Evolutionary conservation across 768 basidiomycete genomes (phyloP).

Genomic region (Antrodiella citrinella): DNA sequence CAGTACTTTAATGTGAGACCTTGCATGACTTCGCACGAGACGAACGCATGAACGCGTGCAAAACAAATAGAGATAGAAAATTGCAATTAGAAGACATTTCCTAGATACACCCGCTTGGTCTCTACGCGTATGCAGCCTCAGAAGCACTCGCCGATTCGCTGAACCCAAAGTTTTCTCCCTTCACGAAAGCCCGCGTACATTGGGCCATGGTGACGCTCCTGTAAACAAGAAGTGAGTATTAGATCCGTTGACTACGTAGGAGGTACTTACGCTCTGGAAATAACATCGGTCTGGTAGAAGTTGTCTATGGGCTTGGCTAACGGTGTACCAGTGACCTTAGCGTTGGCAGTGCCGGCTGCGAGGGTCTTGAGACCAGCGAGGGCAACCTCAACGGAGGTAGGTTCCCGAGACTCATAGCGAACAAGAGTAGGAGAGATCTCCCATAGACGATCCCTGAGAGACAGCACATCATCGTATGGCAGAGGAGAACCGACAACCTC

Average conservation of each 20-base stretch:
- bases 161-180: constrained; percentile 58
- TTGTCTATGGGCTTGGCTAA: constrained; percentile 81
- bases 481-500: constrained; percentile 76
- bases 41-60: too few species aligned
- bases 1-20: too few species aligned
- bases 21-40: too few species aligned
- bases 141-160: constrained; percentile 37
- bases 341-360: constrained; percentile 38
- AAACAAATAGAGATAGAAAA: neutral
- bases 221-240: constrained; percentile 5
- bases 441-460: constrained; percentile 91
- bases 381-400: constrained; percentile 64
- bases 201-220: constrained; percentile 97
- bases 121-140: constrained; percentile 37
- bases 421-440: constrained; percentile 88
- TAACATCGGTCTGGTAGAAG: constrained; percentile 95
- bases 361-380: constrained; percentile 60
- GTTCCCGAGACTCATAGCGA: constrained; percentile 76
- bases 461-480: constrained; percentile 83
- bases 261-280: constrained; percentile 78
- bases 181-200: constrained; percentile 81
- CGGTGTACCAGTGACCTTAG: constrained; percentile 48
- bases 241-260: too few species aligned
- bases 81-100: neutral
- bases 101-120: neutral